These are phyloP conservation scores for Aspergillus funiculosus DNA, from an alignment of 495 filamentous ascomycete genomes.

Conservation along the genomic window DNA sequence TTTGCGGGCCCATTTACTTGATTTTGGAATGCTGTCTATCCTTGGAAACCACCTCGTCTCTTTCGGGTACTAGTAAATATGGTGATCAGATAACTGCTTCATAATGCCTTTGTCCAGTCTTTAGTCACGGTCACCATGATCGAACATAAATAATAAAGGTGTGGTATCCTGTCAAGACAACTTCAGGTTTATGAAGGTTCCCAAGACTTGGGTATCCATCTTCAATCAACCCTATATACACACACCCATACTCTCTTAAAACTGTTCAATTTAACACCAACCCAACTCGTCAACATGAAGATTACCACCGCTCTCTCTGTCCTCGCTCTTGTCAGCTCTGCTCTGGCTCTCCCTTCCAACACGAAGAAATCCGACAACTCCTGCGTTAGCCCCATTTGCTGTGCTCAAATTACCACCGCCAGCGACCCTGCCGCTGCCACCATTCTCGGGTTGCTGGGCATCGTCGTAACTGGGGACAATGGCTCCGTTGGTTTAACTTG, in stretches of 20 bases:
- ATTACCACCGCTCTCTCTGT: slow-evolving; percentile 20
- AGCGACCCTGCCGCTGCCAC: slow-evolving; percentile 55
- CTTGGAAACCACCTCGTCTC: neutral
- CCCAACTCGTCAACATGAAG: slow-evolving; percentile 26
- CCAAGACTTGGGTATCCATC: no score
- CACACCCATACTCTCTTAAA: slow-evolving; percentile 2
- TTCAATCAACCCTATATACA: slow-evolving; percentile 6
- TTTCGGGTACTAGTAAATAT: slow-evolving; percentile 4
- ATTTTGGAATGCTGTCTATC: slow-evolving; percentile 5
- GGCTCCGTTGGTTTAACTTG: slow-evolving; percentile 34
- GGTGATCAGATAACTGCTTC: slow-evolving; percentile 7
- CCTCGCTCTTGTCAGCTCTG: slow-evolving; percentile 21
- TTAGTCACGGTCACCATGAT: neutral
- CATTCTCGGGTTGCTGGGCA: slow-evolving; percentile 68
- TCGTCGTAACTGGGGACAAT: slow-evolving; percentile 78
- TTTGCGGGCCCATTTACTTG: slow-evolving; percentile 4
- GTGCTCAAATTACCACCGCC: slow-evolving; percentile 1
- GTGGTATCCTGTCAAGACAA: slow-evolving; percentile 2
- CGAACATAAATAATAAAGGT: slow-evolving; percentile 22
- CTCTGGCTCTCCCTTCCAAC: slow-evolving; percentile 21
- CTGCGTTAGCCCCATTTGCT: no score
- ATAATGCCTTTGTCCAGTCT: neutral
- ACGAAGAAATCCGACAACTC: neutral
- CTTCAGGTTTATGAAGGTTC: no score
- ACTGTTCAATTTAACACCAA: slow-evolving; percentile 1